Evolutionary conservation across 2,329 filamentous ascomycete species (phyloP).

Genomic region (Xylariaceae sp.): DNA sequence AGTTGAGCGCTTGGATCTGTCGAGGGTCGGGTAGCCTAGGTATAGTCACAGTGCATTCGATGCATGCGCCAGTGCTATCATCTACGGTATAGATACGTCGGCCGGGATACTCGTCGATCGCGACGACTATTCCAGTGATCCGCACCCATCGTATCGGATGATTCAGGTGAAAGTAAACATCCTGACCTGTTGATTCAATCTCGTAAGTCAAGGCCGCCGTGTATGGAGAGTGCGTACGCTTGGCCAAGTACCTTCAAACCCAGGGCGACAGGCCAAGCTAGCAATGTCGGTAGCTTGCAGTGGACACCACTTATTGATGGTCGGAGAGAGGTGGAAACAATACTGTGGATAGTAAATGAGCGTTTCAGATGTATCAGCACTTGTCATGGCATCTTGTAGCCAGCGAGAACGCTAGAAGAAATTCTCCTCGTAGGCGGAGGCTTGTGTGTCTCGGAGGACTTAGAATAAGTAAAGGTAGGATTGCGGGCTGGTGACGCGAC

Average conservation of each 20-base stretch:
- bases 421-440: conserved; percentile 2
- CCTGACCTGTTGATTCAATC: conserved; percentile 37
- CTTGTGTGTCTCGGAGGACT: conserved; percentile 6
- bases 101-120: conserved; percentile 46
- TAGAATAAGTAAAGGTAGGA: too few species aligned
- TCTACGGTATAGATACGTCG: conserved; percentile 56
- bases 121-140: conserved; percentile 66
- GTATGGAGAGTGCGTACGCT: background rate
- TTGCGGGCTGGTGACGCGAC: conserved; percentile 11
- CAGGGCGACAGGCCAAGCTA: conserved; percentile 40
- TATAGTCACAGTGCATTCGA: conserved; percentile 40
- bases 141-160: conserved; percentile 75
- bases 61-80: conserved; percentile 58
- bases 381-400: conserved; percentile 41
- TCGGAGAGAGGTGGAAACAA: conserved; percentile 60
- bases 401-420: conserved; percentile 10
- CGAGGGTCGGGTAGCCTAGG: conserved; percentile 12
- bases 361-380: conserved; percentile 21
- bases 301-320: conserved; percentile 56
- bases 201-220: background rate
- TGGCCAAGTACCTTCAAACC: conserved; percentile 44
- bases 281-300: conserved; percentile 48
- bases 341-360: conserved; percentile 51
- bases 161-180: conserved; percentile 64
- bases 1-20: background rate